Percentiles rank a stretch among this genome's conserved stretches.
phyloP scores from a whole-genome alignment of 164 flowering plant genomes.

The Berberis vulgaris region DNA sequence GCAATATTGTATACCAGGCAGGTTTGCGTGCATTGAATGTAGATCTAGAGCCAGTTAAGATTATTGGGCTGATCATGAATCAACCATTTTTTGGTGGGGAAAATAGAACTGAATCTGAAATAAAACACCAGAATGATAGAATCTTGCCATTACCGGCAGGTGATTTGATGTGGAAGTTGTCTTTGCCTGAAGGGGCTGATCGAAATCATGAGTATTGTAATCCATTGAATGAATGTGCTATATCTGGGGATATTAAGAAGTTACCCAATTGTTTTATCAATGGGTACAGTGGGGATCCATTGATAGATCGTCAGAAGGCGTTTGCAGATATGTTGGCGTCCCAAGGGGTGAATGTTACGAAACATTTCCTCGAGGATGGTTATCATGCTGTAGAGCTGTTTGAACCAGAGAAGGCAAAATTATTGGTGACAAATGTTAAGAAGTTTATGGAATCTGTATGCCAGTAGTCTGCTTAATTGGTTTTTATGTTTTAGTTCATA shows the following conservation, averaged over 20 bases:
- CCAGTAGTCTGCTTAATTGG: too few species aligned
- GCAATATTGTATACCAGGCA: constrained; percentile 45
- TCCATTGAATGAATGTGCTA: neutral
- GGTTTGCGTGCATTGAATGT: constrained; percentile 17
- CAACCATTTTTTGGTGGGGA: constrained; percentile 42
- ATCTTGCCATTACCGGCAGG: constrained; percentile 2
- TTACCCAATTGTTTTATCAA: constrained; percentile 3
- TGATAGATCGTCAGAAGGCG: constrained; percentile 9
- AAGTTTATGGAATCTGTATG: neutral
- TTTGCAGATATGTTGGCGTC: constrained; percentile 9
- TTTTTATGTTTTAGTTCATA: too few species aligned
- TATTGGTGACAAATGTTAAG: constrained; percentile 8
- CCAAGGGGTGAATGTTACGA: constrained; percentile 32
- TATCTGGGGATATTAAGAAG: neutral
- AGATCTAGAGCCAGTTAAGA: constrained; percentile 28
- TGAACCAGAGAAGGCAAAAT: constrained; percentile 26
- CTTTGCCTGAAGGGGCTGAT: constrained; percentile 9
- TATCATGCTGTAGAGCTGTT: constrained; percentile 37
- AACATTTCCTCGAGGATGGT: constrained; percentile 29
- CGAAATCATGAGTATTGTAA: constrained; percentile 16
- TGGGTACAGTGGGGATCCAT: constrained; percentile 7
- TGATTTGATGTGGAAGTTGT: neutral
- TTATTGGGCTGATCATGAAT: constrained; percentile 43
- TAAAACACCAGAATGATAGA: constrained; percentile 14
- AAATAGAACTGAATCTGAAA: constrained; percentile 46